Evolutionary conservation across 2,329 filamentous ascomycete species (phyloP), one percentile per base, ranked within the genome.

Genomic region (Aureobasidium sp.): DNA sequence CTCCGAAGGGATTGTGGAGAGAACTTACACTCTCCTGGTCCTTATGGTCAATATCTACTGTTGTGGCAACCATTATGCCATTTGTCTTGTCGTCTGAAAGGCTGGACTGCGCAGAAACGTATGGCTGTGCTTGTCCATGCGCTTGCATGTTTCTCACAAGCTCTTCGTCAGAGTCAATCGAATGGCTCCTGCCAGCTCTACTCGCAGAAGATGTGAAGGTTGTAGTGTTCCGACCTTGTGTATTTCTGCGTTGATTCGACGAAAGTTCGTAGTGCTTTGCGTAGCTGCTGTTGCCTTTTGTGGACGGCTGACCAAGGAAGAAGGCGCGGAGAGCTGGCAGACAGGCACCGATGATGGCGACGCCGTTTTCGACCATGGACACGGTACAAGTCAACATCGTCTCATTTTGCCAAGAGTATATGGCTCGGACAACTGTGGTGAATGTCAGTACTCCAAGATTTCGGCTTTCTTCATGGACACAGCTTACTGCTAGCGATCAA

Each of bases 351-450:
- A 61, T 61, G 57, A 61, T 61, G 7, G 57, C 57, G n/a, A 61
- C 57, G 10, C 57, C 57, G 7, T 51, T 61, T 20, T 61, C 57
- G 2, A 61, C 47, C 57, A 61, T 61, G 17, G 57, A 61, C 1
- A 61, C 57, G 13, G 57, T 61, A 10, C 57, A 61, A 27, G 57
- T 61, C 10, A 61, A 23, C 57, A 61, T 61, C n/a, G 57, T 61
- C 20, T 61, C 17, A 29, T 61, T 61, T 12, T 44, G 47, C 57
- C 57, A 61, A 1, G 57, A 61, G 20, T 61, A 61, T 12, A 52
- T 36, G 29, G 57, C 57, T 44, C 57, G 57, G 27, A 61, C 27
- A 29, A 52, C 57, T 61, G 2, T 4, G 20, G 5, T 27, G n/a
- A n/a, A 36, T 2, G 46, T 61, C 12, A 61, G 57, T 52, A 36